Evolutionary conservation across 108 stramenopile genomes (phyloP).

Genomic region (Nitzschia palea): DNA sequence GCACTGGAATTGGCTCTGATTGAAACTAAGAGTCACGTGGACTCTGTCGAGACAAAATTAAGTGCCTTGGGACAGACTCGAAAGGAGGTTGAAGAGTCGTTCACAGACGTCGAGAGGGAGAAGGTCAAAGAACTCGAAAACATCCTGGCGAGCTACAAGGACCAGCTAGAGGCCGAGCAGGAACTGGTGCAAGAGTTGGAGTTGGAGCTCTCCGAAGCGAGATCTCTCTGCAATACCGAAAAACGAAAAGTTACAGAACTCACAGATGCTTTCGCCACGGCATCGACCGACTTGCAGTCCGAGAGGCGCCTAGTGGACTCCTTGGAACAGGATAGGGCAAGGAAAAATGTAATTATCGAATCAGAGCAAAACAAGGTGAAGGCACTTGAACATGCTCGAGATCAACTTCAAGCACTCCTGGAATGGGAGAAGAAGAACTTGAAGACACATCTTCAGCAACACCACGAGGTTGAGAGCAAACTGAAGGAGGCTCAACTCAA

Average conservation of each 20-base stretch:
- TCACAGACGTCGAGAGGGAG: slow-evolving; percentile 5
- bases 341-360: slow-evolving; percentile 19
- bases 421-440: slow-evolving; percentile 34
- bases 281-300: background rate
- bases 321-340: slow-evolving; percentile 12
- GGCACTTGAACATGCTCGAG: slow-evolving; percentile 34
- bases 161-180: slow-evolving; percentile 19
- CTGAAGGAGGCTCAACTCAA: slow-evolving; percentile 9
- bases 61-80: background rate
- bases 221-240: slow-evolving; percentile 16
- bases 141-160: slow-evolving; percentile 6
- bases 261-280: background rate
- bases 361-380: slow-evolving; percentile 37
- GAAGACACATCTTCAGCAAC: slow-evolving; percentile 15
- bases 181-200: slow-evolving; percentile 27
- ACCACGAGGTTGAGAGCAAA: slow-evolving; percentile 15
- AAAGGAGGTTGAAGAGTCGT: background rate
- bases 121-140: slow-evolving; percentile 25
- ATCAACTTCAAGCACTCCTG: slow-evolving; percentile 31
- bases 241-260: slow-evolving; percentile 27
- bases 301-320: background rate
- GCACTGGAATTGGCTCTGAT: slow-evolving; percentile 12
- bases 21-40: slow-evolving; percentile 10
- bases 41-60: background rate
- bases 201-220: slow-evolving; percentile 17